Percentiles rank a stretch among this genome's conserved stretches.
Conservation (phyloP, 192 early-diverging fungal genomes). For the Chytriomyces sp. region DNA sequence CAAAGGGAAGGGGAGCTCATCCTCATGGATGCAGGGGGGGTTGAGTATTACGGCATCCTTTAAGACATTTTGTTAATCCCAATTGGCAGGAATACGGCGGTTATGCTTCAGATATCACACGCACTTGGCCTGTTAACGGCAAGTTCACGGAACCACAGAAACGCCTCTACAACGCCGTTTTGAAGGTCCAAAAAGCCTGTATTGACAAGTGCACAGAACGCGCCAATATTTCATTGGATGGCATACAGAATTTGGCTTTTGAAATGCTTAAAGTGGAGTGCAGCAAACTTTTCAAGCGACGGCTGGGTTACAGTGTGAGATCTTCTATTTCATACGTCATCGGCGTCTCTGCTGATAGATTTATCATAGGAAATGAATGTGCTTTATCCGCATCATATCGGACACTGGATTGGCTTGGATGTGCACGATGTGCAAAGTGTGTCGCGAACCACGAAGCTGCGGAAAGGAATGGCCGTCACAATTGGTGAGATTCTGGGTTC, state of each 20-base stretch:
- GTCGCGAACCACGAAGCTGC: conserved; percentile 68
- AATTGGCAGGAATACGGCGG: conserved; percentile 69
- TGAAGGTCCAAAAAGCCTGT: conserved; percentile 82
- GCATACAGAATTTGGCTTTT: conserved; percentile 78
- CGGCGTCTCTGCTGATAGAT: too few relatives aligned
- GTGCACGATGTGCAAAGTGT: conserved; percentile 88
- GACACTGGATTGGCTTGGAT: conserved; percentile 95
- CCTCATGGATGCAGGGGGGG: conserved; percentile 86
- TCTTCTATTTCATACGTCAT: too few relatives aligned
- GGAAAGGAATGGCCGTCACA: conserved; percentile 79
- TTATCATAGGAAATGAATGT: conserved; percentile 82
- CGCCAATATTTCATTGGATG: conserved; percentile 70
- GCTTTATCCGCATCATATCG: conserved; percentile 93
- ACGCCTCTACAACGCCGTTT: conserved; percentile 81
- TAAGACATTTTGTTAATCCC: neutral
- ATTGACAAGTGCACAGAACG: conserved; percentile 63
- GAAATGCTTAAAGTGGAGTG: conserved; percentile 72
- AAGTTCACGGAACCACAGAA: conserved; percentile 78
- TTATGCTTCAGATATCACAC: conserved; percentile 91
- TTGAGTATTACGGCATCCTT: neutral
- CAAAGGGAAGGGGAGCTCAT: conserved; percentile 77
- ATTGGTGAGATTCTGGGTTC: too few relatives aligned
- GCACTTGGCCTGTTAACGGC: conserved; percentile 92
- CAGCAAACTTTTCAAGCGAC: conserved; percentile 58
- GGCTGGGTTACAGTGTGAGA: conserved; percentile 44